Conservation (phyloP, 2,329 filamentous ascomycete genomes). For the Hymenoscyphus linearis region DNA sequence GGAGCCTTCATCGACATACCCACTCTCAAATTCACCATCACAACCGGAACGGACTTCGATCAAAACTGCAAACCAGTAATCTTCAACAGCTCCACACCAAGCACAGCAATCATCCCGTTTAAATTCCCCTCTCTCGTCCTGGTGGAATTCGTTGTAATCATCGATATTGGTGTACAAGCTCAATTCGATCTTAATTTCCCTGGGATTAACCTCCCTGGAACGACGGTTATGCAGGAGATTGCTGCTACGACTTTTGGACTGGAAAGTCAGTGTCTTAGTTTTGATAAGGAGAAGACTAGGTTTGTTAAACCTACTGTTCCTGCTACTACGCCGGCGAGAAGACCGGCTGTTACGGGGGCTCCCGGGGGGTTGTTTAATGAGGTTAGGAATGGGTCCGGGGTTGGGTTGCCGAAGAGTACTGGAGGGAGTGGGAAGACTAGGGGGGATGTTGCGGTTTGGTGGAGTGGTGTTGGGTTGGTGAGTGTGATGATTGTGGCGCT, state of each 20-base stretch:
- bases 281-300: constrained; percentile 3
- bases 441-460: constrained; percentile 1
- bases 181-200: constrained; percentile 5
- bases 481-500: constrained; percentile 11
- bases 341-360: not conserved
- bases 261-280: constrained; percentile 10
- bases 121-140: constrained; percentile 11
- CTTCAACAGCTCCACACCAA: not conserved
- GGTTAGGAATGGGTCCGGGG: not conserved
- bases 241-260: constrained; percentile 5
- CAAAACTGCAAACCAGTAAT: constrained; percentile 6
- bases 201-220: not conserved
- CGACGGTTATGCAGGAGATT: not conserved
- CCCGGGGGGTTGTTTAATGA: not conserved
- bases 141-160: not conserved
- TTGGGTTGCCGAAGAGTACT: not conserved
- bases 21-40: constrained; percentile 4
- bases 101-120: constrained; percentile 1
- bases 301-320: constrained; percentile 11
- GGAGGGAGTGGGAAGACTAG: not conserved
- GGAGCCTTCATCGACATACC: constrained; percentile 13
- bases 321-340: not conserved
- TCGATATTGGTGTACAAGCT: constrained; percentile 7
- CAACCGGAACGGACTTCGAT: constrained; percentile 5
- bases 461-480: constrained; percentile 7